These are phyloP conservation scores for Asterella californica DNA, from an alignment of 225 moss, liverwort and hornwort species.

Conservation along the genomic window DNA sequence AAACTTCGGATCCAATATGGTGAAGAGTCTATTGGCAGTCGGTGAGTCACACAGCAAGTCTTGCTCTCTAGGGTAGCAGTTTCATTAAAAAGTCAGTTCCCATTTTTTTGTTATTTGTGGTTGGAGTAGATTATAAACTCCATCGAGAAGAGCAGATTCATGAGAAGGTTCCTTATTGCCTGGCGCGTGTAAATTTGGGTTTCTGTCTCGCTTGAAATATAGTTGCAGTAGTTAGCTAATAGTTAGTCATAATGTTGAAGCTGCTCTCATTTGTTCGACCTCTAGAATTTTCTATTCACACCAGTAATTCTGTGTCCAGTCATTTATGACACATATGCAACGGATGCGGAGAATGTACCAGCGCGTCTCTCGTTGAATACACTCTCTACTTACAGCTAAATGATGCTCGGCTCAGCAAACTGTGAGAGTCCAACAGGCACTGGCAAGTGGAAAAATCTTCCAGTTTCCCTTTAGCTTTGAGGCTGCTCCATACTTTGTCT, in stretches of 20 bases:
- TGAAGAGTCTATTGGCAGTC: background rate
- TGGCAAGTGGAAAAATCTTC: background rate
- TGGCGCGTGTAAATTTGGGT: background rate
- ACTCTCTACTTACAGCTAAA: too few relatives aligned
- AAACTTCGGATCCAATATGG: background rate
- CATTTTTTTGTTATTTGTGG: background rate
- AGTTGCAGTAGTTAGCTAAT: background rate
- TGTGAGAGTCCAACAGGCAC: background rate
- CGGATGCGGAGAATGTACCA: too few relatives aligned
- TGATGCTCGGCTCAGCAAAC: too few relatives aligned
- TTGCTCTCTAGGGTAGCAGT: background rate
- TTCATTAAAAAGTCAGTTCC: background rate
- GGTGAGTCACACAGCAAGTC: background rate
- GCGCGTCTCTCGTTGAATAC: too few relatives aligned
- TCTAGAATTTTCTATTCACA: too few relatives aligned
- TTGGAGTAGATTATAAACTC: background rate
- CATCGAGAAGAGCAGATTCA: background rate
- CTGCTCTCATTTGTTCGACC: too few relatives aligned
- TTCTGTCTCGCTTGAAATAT: background rate
- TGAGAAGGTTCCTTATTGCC: background rate
- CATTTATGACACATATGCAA: too few relatives aligned
- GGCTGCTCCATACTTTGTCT: background rate
- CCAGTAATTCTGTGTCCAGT: too few relatives aligned
- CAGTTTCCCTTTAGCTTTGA: background rate
- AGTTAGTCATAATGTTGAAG: too few relatives aligned